Evolutionary conservation across 2,329 filamentous ascomycete genomes (phyloP).

Genomic region (Colletotrichum spinosum): DNA sequence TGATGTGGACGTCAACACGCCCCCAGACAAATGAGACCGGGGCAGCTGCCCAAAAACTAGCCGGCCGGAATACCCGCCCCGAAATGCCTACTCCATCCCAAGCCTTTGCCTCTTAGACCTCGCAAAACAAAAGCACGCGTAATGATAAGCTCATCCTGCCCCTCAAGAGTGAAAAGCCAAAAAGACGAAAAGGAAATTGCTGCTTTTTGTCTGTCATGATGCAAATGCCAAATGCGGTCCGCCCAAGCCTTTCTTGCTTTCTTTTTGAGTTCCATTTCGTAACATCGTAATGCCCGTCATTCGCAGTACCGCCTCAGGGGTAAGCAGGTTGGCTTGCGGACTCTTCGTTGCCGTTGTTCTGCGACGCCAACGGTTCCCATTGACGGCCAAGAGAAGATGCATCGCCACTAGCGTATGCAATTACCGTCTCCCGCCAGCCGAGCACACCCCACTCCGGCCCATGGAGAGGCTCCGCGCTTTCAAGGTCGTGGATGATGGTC

Average conservation of each 20-base stretch:
- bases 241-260: conserved; percentile 15
- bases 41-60: conserved; percentile 8
- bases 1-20: conserved; percentile 1
- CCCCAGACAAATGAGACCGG: conserved; percentile 17
- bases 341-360: conserved; percentile 6
- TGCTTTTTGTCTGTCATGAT: conserved; percentile 34
- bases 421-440: conserved; percentile 61
- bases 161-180: not conserved
- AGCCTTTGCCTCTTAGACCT: conserved; percentile 16
- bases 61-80: conserved; percentile 5
- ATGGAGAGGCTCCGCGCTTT: conserved; percentile 52
- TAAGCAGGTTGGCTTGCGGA: conserved; percentile 27
- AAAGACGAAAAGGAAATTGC: conserved; percentile 14
- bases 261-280: conserved; percentile 33
- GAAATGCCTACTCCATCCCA: conserved; percentile 14
- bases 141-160: conserved; percentile 29
- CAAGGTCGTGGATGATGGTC: conserved; percentile 50
- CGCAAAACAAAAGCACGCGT: conserved; percentile 17
- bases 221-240: conserved; percentile 27
- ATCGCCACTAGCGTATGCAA: conserved; percentile 52
- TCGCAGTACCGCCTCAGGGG: conserved; percentile 27
- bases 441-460: conserved; percentile 59
- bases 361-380: conserved; percentile 53
- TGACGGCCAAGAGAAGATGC: conserved; percentile 56
- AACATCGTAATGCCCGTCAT: conserved; percentile 34